These are phyloP conservation scores for Phytopythium mirpurense DNA, from an alignment of 352 stramenopile genomes.

Conservation along the genomic window DNA sequence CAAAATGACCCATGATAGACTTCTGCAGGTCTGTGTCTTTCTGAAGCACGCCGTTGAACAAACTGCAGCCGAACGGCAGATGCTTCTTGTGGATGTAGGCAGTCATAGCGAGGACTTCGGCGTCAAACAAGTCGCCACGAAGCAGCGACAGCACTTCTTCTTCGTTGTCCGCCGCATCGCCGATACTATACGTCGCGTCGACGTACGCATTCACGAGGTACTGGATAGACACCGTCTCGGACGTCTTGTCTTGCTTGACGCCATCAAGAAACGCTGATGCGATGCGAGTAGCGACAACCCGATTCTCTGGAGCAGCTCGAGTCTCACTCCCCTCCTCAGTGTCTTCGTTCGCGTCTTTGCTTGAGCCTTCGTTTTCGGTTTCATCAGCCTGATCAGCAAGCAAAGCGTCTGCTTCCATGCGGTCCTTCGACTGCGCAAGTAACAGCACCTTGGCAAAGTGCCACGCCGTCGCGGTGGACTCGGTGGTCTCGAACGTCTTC, in stretches of 20 bases:
- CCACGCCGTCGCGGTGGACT: conserved; percentile 53
- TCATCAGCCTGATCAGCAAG: background rate
- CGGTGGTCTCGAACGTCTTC: conserved; percentile 27
- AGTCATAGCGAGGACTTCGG: conserved; percentile 68
- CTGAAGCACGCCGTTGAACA: conserved; percentile 86
- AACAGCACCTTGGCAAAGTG: conserved; percentile 81
- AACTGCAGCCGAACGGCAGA: conserved; percentile 58
- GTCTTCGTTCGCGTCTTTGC: conserved; percentile 1
- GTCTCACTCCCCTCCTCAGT: conserved; percentile 10
- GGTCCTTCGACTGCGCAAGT: conserved; percentile 55
- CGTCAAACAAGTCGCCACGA: conserved; percentile 39
- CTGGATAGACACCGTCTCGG: conserved; percentile 35
- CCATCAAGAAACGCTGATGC: conserved; percentile 51
- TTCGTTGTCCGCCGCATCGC: conserved; percentile 26
- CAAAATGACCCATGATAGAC: conserved; percentile 72
- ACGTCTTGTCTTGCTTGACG: conserved; percentile 33
- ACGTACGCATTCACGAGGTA: conserved; percentile 62
- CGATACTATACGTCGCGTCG: conserved; percentile 38
- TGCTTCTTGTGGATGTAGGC: conserved; percentile 77
- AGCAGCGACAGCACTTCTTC: conserved; percentile 42
- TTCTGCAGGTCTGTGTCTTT: conserved; percentile 61
- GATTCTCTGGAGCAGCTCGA: conserved; percentile 5
- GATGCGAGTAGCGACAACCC: conserved; percentile 21
- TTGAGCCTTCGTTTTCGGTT: background rate
- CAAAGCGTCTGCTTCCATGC: conserved; percentile 5